These are phyloP conservation scores for Gynostemma pentaphyllum DNA, from an alignment of 306 rosid genomes.

Conservation along the genomic window DNA sequence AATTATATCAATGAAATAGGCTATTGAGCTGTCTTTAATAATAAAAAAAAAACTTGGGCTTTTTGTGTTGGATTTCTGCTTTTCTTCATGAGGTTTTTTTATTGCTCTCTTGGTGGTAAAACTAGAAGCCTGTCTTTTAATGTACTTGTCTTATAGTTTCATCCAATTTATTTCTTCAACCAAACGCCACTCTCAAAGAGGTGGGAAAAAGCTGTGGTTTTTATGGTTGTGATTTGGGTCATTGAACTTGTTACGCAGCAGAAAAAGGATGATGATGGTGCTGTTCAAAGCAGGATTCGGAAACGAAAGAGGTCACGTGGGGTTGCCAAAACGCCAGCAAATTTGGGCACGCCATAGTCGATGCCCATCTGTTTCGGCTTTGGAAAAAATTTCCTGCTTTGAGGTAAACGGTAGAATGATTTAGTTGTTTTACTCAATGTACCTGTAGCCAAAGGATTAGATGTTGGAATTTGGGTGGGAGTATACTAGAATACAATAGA, in stretches of 20 bases:
- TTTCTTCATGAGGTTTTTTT: too few relatives aligned
- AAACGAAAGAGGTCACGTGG: constrained; percentile 24
- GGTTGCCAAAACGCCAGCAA: constrained; percentile 4
- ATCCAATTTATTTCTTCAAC: background rate
- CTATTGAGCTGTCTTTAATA: too few relatives aligned
- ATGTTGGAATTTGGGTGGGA: background rate
- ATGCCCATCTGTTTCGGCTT: background rate
- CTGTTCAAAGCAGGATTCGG: constrained; percentile 11
- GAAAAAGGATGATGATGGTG: constrained; percentile 12
- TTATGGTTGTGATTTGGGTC: background rate
- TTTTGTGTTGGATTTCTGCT: too few relatives aligned
- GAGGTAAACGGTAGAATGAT: background rate
- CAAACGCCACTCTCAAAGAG: background rate
- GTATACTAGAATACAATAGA: too few relatives aligned
- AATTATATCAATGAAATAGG: too few relatives aligned
- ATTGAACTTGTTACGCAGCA: background rate
- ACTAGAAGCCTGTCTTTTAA: too few relatives aligned
- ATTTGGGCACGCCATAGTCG: background rate
- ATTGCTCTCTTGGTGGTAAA: too few relatives aligned
- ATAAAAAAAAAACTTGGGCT: too few relatives aligned
- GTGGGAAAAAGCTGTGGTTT: too few relatives aligned
- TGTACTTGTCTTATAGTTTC: background rate
- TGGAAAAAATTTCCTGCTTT: background rate
- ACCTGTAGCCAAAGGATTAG: background rate
- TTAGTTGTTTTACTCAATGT: background rate